Percentiles rank a stretch among this genome's conserved stretches.
phyloP scores from a whole-genome alignment of 2,329 filamentous ascomycete species.

The Lachnellula hyalina region DNA sequence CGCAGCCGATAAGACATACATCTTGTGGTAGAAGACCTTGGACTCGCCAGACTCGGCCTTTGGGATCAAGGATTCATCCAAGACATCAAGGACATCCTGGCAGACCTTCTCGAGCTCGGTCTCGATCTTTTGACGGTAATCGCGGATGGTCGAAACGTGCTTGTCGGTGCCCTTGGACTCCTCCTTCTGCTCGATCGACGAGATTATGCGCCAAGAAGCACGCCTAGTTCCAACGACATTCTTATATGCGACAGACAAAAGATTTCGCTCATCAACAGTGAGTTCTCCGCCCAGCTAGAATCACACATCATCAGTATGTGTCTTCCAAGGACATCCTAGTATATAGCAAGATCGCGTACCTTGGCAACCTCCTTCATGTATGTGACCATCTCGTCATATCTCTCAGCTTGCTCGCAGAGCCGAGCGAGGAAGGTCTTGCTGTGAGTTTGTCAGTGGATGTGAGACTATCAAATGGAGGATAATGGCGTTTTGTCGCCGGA shows the following conservation, averaged over 20 bases:
- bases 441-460: constrained; percentile 28
- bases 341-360: constrained; percentile 43
- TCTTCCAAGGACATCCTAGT: constrained; percentile 4
- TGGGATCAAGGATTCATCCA: constrained; percentile 89
- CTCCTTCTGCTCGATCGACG: constrained; percentile 99
- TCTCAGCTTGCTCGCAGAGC: constrained; percentile 99
- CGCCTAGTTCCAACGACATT: constrained; percentile 97
- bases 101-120: constrained; percentile 95
- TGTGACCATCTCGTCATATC: constrained; percentile 99
- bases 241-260: constrained; percentile 99
- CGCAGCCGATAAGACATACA: constrained; percentile 55
- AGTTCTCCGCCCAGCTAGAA: constrained; percentile 63
- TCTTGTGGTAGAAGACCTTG: constrained; percentile 99
- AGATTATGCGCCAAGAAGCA: constrained; percentile 99
- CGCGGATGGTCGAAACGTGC: constrained; percentile 89
- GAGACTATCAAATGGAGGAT: neutral
- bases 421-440: constrained; percentile 99
- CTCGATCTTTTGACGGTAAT: constrained; percentile 99
- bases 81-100: constrained; percentile 93
- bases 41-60: constrained; percentile 96
- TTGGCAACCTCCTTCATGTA: constrained; percentile 99
- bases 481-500: constrained; percentile 2
- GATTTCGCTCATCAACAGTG: constrained; percentile 95
- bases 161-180: constrained; percentile 97
- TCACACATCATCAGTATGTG: constrained; percentile 22